Percentiles rank a stretch among this genome's conserved stretches.
Conservation (phyloP, 2,329 filamentous ascomycete species). For the Botrytis cinerea region DNA sequence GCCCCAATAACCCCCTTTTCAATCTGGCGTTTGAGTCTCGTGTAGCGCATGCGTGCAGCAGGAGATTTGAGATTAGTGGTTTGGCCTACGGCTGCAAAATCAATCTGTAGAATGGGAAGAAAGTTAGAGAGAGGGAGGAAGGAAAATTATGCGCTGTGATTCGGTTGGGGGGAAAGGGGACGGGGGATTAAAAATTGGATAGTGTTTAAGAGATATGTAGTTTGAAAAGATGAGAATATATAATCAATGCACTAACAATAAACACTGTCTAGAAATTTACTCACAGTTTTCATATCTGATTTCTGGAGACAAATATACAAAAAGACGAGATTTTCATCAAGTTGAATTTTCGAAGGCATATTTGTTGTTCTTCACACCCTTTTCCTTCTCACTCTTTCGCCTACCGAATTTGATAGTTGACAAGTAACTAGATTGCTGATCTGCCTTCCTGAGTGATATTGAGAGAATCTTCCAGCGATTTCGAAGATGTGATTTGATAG, state of each 20-base stretch:
- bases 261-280: constrained; percentile 23
- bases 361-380: too few species aligned
- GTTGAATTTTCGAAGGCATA: constrained; percentile 45
- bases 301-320: constrained; percentile 47
- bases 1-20: constrained; percentile 39
- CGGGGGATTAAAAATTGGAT: neutral
- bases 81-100: constrained; percentile 44
- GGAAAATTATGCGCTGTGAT: neutral
- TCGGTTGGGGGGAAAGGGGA: neutral
- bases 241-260: neutral
- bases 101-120: constrained; percentile 40
- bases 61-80: constrained; percentile 42
- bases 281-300: constrained; percentile 44
- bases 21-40: constrained; percentile 41
- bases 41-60: constrained; percentile 46
- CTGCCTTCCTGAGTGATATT: neutral
- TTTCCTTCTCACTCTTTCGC: too few species aligned
- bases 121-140: neutral
- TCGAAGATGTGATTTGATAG: neutral
- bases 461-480: neutral
- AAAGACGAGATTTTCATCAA: constrained; percentile 46
- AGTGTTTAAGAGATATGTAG: neutral
- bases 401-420: neutral
- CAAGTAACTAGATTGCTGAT: neutral
- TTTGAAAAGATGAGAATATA: neutral